Base-by-base conservation (phyloP, 148 eudicot species). In the Rhododendron griersonianum region DNA sequence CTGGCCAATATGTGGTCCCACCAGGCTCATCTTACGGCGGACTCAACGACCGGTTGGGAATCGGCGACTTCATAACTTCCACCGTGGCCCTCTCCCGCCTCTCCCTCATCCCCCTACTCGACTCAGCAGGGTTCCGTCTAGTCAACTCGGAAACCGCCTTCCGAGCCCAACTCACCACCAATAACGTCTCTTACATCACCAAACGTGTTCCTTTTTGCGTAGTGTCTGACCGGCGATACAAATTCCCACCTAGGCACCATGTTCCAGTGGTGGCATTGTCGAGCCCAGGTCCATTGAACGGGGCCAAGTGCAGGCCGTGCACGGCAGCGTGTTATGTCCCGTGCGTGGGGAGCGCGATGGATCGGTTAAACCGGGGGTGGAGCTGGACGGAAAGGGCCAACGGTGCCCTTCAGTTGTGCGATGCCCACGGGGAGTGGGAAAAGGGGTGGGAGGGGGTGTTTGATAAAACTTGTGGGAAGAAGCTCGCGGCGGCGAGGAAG, bases 231-330 rank as follows among this genome's bases (percentile, higher is more conserved):
- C 92, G 99, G 4, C 83, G 65, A 55, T 97, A 97, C 83, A 50
- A 28, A 0, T 97, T 87, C 85, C 99, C 98, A 1, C 98, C 98
- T 39, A 77, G 79, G 11, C 87, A 28, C 21, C 98, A 94, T 0
- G 99, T 97, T 37, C 98, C 98, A 0, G 98, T 97, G 35, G 95
- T 95, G 7, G 90, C 98, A 4, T 9, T 97, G 65, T 93, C 94
- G 11, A 95, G 98, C 83, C 85, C 11, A 0, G 99, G 99, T 16
- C 98, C 98, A 0, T 84, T 97, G 7, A 97, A 90, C 13, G 99
- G 98, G 51, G 93, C 93, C 71, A 97, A 97, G 84, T 97, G 99
- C 87, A 86, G 99, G 92, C 98, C 99, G 33, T 97, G 99, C 80
- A 92, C 37, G 84, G 92, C 94, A 0, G 89, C 82, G 0, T 95